phyloP scores from a whole-genome alignment of 2,329 filamentous ascomycete genomes.

The Phyllosticta citriasiana region DNA sequence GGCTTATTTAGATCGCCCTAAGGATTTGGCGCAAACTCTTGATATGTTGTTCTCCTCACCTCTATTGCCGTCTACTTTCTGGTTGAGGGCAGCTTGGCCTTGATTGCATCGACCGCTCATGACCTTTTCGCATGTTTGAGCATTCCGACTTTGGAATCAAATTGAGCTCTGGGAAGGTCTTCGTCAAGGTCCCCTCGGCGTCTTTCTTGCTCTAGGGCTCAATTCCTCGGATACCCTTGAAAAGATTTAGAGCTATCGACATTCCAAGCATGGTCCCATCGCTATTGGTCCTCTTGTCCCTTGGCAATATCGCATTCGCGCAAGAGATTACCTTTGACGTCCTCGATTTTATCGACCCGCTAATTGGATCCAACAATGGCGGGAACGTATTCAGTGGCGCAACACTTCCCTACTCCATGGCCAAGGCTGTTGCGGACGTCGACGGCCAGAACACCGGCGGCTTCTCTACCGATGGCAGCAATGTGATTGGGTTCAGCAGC shows the following conservation, averaged over 20 bases:
- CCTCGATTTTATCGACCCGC: constrained; percentile 30
- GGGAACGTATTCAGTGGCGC: constrained; percentile 40
- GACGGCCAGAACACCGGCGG: constrained; percentile 46
- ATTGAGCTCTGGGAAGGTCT: not conserved
- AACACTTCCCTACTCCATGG: constrained; percentile 38
- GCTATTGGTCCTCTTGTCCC: not conserved
- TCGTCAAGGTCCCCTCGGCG: not conserved
- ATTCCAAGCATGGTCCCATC: not conserved
- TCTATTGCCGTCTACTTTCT: not conserved
- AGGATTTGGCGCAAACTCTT: not conserved
- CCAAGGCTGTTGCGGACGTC: constrained; percentile 38
- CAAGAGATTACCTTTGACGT: constrained; percentile 16
- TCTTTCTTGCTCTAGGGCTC: too few species aligned
- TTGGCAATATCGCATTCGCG: not conserved
- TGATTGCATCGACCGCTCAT: not conserved
- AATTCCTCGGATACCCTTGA: not conserved
- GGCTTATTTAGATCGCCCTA: not conserved
- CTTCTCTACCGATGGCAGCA: constrained; percentile 39
- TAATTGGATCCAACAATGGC: constrained; percentile 35
- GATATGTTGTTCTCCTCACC: not conserved
- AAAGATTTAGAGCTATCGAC: not conserved
- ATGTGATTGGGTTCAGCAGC: constrained; percentile 33
- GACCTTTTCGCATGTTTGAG: not conserved
- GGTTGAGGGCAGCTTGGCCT: not conserved
- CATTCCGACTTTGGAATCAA: not conserved